phyloP scores from a whole-genome alignment of 768 basidiomycete species.

The Podaxis pistillaris region DNA sequence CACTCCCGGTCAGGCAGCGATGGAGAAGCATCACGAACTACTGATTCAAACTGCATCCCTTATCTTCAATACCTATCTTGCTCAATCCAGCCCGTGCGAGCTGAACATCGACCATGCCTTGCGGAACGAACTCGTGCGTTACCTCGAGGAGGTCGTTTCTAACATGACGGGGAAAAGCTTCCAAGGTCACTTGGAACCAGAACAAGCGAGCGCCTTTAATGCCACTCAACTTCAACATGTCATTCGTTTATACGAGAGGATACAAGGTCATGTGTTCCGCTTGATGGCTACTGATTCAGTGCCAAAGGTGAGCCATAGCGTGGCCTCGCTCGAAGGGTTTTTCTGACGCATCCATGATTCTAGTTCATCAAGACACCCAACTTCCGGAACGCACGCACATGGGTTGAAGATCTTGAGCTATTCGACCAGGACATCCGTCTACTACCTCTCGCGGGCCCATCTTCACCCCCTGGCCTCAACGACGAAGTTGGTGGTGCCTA shows the following conservation, averaged over 20 bases:
- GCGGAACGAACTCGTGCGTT: slow-evolving; percentile 90
- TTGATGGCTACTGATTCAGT: slow-evolving; percentile 98
- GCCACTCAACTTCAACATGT: slow-evolving; percentile 95
- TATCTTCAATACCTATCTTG: slow-evolving; percentile 94
- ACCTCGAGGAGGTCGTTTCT: slow-evolving; percentile 87
- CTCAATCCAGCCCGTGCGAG: slow-evolving; percentile 92
- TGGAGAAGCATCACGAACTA: slow-evolving; percentile 96
- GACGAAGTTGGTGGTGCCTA: slow-evolving; percentile 85
- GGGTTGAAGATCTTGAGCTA: slow-evolving; percentile 75
- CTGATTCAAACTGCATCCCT: slow-evolving; percentile 92
- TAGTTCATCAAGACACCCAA: slow-evolving; percentile 88
- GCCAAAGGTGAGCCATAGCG: slow-evolving; percentile 67
- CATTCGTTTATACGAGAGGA: slow-evolving; percentile 92
- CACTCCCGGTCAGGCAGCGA: slow-evolving; percentile 80
- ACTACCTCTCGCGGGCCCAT: slow-evolving; percentile 45
- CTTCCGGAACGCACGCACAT: slow-evolving; percentile 76
- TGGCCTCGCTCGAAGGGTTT: neutral
- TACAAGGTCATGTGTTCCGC: slow-evolving; percentile 95
- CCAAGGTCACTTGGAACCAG: slow-evolving; percentile 78
- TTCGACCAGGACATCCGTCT: slow-evolving; percentile 59
- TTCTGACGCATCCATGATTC: slow-evolving; percentile 14
- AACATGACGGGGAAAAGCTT: slow-evolving; percentile 73
- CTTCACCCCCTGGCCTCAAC: slow-evolving; percentile 68
- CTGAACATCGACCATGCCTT: slow-evolving; percentile 98
- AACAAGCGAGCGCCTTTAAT: slow-evolving; percentile 80